Conservation (phyloP, 2,329 filamentous ascomycete genomes). For the Fusarium beomiforme region DNA sequence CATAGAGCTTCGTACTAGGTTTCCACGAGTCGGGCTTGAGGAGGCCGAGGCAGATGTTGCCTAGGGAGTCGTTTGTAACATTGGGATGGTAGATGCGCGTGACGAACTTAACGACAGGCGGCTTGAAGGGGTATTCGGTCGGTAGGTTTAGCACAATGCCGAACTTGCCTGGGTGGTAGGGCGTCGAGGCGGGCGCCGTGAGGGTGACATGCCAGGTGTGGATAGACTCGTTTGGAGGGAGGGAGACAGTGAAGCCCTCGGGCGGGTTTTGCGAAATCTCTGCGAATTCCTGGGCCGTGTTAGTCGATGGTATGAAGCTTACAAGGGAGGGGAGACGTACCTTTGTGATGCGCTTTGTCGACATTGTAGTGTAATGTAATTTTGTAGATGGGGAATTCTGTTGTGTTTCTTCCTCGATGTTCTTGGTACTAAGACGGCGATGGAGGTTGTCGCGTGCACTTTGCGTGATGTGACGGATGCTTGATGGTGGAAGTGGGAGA, state of each 20-base stretch:
- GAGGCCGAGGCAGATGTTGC: slow-evolving; percentile 85
- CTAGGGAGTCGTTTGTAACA: slow-evolving; percentile 85
- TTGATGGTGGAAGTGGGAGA: slow-evolving; percentile 6
- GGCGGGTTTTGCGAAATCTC: slow-evolving; percentile 61
- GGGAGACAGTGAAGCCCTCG: slow-evolving; percentile 56
- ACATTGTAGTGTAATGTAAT: slow-evolving; percentile 46
- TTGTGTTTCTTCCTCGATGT: background rate
- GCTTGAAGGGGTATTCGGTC: slow-evolving; percentile 88
- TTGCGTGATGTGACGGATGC: slow-evolving; percentile 4
- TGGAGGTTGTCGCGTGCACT: background rate
- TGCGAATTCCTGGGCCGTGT: slow-evolving; percentile 59
- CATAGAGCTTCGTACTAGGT: slow-evolving; percentile 79
- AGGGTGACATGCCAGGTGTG: slow-evolving; percentile 64
- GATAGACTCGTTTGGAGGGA: slow-evolving; percentile 59
- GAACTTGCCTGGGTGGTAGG: slow-evolving; percentile 76
- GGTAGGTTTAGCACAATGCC: slow-evolving; percentile 78
- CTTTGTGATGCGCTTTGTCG: slow-evolving; percentile 58
- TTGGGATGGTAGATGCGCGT: slow-evolving; percentile 98
- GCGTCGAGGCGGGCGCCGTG: slow-evolving; percentile 54
- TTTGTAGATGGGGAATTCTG: background rate
- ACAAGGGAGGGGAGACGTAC: slow-evolving; percentile 35
- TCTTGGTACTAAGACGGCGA: background rate
- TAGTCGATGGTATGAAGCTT: background rate
- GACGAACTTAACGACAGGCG: slow-evolving; percentile 79
- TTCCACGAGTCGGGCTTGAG: slow-evolving; percentile 93